phyloP scores from a whole-genome alignment of 805 yeast species.

The Candida maltosa region DNA sequence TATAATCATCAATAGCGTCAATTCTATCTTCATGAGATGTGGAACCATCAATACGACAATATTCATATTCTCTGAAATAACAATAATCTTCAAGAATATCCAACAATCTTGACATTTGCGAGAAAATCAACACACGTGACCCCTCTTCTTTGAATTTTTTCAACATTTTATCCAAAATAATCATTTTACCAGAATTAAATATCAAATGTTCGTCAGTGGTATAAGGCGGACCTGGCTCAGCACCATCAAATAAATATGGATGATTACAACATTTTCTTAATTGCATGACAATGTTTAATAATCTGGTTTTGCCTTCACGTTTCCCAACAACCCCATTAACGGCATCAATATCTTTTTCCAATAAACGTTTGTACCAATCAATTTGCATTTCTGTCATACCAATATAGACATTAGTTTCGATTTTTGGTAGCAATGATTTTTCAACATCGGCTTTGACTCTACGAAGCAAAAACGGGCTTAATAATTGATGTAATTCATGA shows the following conservation, averaged over 20 bases:
- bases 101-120: conserved; percentile 88
- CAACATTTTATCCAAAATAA: conserved; percentile 78
- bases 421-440: conserved; percentile 83
- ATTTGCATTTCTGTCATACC: conserved; percentile 96
- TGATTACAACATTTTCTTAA: conserved; percentile 95
- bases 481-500: conserved; percentile 81
- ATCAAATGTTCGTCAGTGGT: conserved; percentile 94
- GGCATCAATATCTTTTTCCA: conserved; percentile 93
- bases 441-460: conserved; percentile 94
- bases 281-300: conserved; percentile 94
- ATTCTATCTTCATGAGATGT: conserved; percentile 92
- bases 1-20: conserved; percentile 88
- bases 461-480: conserved; percentile 83
- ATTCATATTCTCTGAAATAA: conserved; percentile 74
- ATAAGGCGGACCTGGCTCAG: conserved; percentile 97
- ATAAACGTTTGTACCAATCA: conserved; percentile 82
- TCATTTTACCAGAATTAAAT: conserved; percentile 85
- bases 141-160: conserved; percentile 71
- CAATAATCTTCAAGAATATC: conserved; percentile 94
- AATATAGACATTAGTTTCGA: conserved; percentile 83
- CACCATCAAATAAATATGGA: conserved; percentile 97
- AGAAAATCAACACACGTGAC: conserved; percentile 84
- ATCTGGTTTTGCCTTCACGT: conserved; percentile 86
- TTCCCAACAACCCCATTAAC: conserved; percentile 95
- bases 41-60: conserved; percentile 91